Percentiles rank a stretch among this genome's conserved stretches.
These are phyloP conservation scores for Starmerella potacharoeniae DNA, from an alignment of 805 yeast species.

Conservation along the genomic window DNA sequence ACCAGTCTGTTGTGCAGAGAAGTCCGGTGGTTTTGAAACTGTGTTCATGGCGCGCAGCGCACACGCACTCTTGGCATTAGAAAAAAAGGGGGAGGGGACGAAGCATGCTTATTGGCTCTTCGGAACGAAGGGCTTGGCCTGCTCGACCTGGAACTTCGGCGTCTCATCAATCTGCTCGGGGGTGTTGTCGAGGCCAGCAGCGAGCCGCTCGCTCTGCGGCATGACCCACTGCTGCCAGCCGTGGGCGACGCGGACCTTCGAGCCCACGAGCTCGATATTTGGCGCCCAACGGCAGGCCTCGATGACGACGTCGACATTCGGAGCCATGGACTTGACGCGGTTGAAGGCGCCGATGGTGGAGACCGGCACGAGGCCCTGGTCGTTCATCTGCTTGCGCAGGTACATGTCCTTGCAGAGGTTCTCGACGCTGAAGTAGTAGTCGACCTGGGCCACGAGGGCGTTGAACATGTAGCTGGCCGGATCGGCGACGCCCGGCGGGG, in stretches of 20 bases:
- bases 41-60: background rate
- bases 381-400: slow-evolving; percentile 70
- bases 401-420: slow-evolving; percentile 77
- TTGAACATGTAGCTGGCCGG: slow-evolving; percentile 16
- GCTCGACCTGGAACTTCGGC: slow-evolving; percentile 29
- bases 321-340: slow-evolving; percentile 59
- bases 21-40: background rate
- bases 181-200: slow-evolving; percentile 33
- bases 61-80: background rate
- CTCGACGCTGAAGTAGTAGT: slow-evolving; percentile 81
- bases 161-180: slow-evolving; percentile 27
- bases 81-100: background rate
- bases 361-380: slow-evolving; percentile 61
- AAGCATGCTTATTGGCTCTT: slow-evolving; percentile 10
- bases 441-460: slow-evolving; percentile 49
- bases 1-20: background rate
- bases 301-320: slow-evolving; percentile 41
- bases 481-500: slow-evolving; percentile 1
- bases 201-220: slow-evolving; percentile 40
- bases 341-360: slow-evolving; percentile 55
- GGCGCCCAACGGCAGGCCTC: slow-evolving; percentile 46
- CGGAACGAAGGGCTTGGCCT: slow-evolving; percentile 31
- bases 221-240: slow-evolving; percentile 62
- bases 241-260: slow-evolving; percentile 48
- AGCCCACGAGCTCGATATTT: slow-evolving; percentile 42